Conservation (phyloP, 805 yeast species). For the Candida arabinofermentans region DNA sequence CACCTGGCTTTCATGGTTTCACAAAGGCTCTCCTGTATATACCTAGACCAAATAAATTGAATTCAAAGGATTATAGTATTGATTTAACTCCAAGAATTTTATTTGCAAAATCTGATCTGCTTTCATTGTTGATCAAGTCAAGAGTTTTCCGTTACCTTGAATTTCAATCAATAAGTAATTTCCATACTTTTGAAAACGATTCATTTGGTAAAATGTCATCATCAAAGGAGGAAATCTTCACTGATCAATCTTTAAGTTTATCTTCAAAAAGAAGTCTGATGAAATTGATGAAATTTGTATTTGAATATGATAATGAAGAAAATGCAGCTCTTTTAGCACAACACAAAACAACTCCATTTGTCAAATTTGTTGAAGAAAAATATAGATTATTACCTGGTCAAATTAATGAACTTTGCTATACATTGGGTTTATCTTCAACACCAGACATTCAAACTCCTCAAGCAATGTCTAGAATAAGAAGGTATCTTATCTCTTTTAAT, state of each 20-base stretch:
- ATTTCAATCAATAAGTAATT: conserved; percentile 81
- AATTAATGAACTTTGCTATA: conserved; percentile 75
- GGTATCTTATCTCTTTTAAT: conserved; percentile 81
- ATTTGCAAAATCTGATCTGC: conserved; percentile 86
- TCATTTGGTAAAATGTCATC: conserved; percentile 80
- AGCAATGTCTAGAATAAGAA: conserved; percentile 76
- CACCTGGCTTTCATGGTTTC: conserved; percentile 31
- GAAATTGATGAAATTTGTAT: conserved; percentile 87
- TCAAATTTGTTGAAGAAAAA: conserved; percentile 53
- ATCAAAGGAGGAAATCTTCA: conserved; percentile 89
- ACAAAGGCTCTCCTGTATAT: conserved; percentile 75
- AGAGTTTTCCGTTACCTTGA: conserved; percentile 90
- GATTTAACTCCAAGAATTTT: conserved; percentile 84
- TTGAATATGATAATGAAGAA: conserved; percentile 59
- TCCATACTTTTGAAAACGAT: conserved; percentile 94
- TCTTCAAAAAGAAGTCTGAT: conserved; percentile 77
- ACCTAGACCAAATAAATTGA: conserved; percentile 55
- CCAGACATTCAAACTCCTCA: conserved; percentile 60
- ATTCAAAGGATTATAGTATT: conserved; percentile 75
- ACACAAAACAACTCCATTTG: conserved; percentile 53
- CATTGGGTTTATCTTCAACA: conserved; percentile 75
- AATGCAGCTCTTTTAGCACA: conserved; percentile 42
- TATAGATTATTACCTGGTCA: conserved; percentile 74
- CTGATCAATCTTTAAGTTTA: conserved; percentile 74
- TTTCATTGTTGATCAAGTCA: conserved; percentile 72